Percentiles rank a stretch among this genome's conserved stretches.
These are phyloP conservation scores for Curvularia eragrostidis DNA, from an alignment of 2,329 filamentous ascomycete genomes.

Conservation along the genomic window DNA sequence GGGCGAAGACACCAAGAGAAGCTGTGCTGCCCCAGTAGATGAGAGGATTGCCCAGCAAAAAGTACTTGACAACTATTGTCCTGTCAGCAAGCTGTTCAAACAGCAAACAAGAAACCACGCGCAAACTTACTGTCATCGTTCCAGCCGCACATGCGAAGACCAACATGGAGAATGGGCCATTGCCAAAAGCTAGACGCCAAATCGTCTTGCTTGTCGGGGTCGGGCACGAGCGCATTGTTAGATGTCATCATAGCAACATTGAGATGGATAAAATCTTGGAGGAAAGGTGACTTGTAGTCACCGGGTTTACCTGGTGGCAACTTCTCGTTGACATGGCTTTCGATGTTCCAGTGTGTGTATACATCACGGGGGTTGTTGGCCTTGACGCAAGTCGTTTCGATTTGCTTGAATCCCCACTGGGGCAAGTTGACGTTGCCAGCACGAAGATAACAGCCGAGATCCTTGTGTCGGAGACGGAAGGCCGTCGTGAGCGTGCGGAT, in stretches of 20 bases:
- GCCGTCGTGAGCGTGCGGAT: slow-evolving; percentile 91
- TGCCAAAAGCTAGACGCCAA: slow-evolving; percentile 97
- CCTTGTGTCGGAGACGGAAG: slow-evolving; percentile 84
- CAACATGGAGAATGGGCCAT: slow-evolving; percentile 94
- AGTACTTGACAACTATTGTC: slow-evolving; percentile 81
- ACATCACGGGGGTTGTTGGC: slow-evolving; percentile 89
- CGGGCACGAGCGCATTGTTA: slow-evolving; percentile 96
- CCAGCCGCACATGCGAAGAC: slow-evolving; percentile 98
- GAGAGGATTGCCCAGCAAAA: slow-evolving; percentile 93
- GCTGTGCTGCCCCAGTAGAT: slow-evolving; percentile 95
- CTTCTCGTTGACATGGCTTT: slow-evolving; percentile 92
- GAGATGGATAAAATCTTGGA: slow-evolving; percentile 96
- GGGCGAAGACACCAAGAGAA: slow-evolving; percentile 73
- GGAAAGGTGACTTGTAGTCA: slow-evolving; percentile 94
- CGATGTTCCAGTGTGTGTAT: slow-evolving; percentile 99
- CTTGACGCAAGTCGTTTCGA: slow-evolving; percentile 94
- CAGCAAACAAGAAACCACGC: background rate
- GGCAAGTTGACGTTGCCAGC: slow-evolving; percentile 96
- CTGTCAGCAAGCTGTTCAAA: slow-evolving; percentile 19
- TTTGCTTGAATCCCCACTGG: slow-evolving; percentile 99
- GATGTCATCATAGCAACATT: slow-evolving; percentile 99
- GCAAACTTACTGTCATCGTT: slow-evolving; percentile 71
- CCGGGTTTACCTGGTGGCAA: slow-evolving; percentile 87
- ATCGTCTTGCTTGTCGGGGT: slow-evolving; percentile 98
- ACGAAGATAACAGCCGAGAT: slow-evolving; percentile 89